phyloP scores from a whole-genome alignment of 352 stramenopile genomes.

The Aphanomyces astaci region DNA sequence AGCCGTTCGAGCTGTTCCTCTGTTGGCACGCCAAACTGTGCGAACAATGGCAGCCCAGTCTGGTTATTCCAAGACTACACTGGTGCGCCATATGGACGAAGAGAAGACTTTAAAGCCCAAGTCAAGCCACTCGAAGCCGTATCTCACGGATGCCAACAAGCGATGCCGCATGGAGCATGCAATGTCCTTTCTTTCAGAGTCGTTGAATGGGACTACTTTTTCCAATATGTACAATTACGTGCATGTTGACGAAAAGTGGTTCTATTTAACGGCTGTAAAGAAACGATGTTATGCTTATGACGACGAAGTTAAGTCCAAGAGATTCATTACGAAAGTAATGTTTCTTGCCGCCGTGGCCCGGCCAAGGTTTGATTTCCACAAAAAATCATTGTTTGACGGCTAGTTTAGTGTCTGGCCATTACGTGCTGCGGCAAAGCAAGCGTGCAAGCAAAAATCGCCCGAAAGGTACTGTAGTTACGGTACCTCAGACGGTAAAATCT shows the following conservation, averaged over 20 bases:
- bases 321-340: conserved; percentile 31
- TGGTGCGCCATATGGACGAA: not conserved
- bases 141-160: not conserved
- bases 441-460: not conserved
- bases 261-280: too few relatives aligned
- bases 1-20: not conserved
- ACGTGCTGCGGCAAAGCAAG: not conserved
- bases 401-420: not conserved
- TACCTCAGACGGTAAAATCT: not conserved
- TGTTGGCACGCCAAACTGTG: not conserved
- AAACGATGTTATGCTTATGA: too few relatives aligned
- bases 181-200: too few relatives aligned
- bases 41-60: not conserved
- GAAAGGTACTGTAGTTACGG: not conserved
- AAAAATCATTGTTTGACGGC: not conserved
- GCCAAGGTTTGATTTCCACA: not conserved
- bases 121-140: conserved; percentile 1
- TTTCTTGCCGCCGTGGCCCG: conserved; percentile 25
- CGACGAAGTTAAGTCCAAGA: not conserved
- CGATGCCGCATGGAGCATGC: too few relatives aligned
- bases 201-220: too few relatives aligned
- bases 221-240: too few relatives aligned
- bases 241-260: too few relatives aligned
- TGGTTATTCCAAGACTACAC: not conserved
- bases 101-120: not conserved